phyloP scores from a whole-genome alignment of 495 filamentous ascomycete genomes.

The Penicillium paxilli region DNA sequence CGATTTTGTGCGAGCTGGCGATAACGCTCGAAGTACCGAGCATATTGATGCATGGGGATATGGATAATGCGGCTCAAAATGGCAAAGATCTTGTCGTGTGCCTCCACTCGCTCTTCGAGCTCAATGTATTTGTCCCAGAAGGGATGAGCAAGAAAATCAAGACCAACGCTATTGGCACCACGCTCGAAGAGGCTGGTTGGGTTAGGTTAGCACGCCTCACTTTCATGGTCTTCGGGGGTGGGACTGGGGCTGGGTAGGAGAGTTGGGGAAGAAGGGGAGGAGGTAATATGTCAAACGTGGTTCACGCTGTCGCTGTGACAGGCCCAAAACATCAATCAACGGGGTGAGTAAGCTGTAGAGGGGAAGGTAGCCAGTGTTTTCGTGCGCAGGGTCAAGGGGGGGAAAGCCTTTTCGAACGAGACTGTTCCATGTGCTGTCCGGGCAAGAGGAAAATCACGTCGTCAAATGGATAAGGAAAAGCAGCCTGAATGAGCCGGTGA shows the following conservation, averaged over 20 bases:
- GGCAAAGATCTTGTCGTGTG: conserved; percentile 80
- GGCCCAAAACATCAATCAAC: conserved; percentile 38
- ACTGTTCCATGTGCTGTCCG: conserved; percentile 28
- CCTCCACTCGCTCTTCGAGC: conserved; percentile 88
- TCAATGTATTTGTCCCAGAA: conserved; percentile 99
- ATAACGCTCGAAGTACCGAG: conserved; percentile 91
- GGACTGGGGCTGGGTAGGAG: conserved; percentile 21
- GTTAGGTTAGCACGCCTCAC: conserved; percentile 32
- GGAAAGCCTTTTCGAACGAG: conserved; percentile 30
- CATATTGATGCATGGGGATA: conserved; percentile 97
- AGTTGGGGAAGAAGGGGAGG: conserved; percentile 24
- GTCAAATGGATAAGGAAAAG: conserved; percentile 41
- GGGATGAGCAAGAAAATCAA: conserved; percentile 91
- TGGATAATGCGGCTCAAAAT: conserved; percentile 84
- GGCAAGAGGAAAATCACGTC: conserved; percentile 29
- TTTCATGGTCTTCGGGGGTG: conserved; percentile 20
- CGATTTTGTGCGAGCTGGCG: conserved; percentile 72
- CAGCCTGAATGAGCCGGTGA: conserved; percentile 58
- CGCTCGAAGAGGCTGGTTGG: conserved; percentile 83
- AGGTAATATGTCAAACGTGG: conserved; percentile 47
- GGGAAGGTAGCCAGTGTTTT: conserved; percentile 31
- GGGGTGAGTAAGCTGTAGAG: conserved; percentile 32
- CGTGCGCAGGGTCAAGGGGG: conserved; percentile 30
- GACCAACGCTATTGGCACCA: conserved; percentile 77
- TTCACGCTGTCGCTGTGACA: conserved; percentile 38